A percentile compares a stretch with the other conserved stretches of the same genome.
phyloP scores from a whole-genome alignment of 805 yeast genomes.

The Metschnikowia borealis region DNA sequence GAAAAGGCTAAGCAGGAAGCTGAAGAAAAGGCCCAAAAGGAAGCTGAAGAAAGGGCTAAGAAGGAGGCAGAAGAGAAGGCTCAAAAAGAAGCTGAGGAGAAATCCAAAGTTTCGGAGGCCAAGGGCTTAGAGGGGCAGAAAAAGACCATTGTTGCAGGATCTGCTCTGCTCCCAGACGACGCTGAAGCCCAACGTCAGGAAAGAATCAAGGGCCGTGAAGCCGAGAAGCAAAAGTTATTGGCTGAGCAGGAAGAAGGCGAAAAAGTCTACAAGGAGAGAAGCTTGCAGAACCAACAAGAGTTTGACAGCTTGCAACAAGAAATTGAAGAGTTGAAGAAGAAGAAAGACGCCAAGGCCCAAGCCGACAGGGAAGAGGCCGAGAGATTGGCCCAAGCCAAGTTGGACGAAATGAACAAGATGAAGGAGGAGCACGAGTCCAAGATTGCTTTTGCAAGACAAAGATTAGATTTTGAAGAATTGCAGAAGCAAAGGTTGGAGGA shows the following conservation, averaged over 20 bases:
- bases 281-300: slow-evolving; percentile 23
- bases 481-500: slow-evolving; percentile 36
- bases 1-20: slow-evolving; percentile 20
- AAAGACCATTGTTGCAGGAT: slow-evolving; percentile 10
- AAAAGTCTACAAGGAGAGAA: slow-evolving; percentile 22
- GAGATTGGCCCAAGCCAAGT: slow-evolving; percentile 27
- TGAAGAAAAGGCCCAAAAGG: slow-evolving; percentile 8
- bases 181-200: slow-evolving; percentile 26
- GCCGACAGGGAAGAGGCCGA: slow-evolving; percentile 27
- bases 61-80: slow-evolving; percentile 1
- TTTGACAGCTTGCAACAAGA: slow-evolving; percentile 27
- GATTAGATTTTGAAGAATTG: slow-evolving; percentile 35
- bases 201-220: slow-evolving; percentile 25
- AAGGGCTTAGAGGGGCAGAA: slow-evolving; percentile 24
- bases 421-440: slow-evolving; percentile 33
- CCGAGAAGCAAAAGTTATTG: slow-evolving; percentile 23
- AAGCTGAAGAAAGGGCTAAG: slow-evolving; percentile 18
- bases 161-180: slow-evolving; percentile 8
- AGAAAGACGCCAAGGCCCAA: slow-evolving; percentile 21
- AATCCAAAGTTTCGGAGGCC: background rate
- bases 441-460: slow-evolving; percentile 25
- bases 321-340: slow-evolving; percentile 28
- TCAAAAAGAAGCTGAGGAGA: slow-evolving; percentile 6
- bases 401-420: slow-evolving; percentile 31
- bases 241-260: slow-evolving; percentile 27